A percentile compares a stretch with the other conserved stretches of the same genome.
These are phyloP conservation scores for Tuber calosporum DNA, from an alignment of 495 filamentous ascomycete genomes.

Conservation along the genomic window DNA sequence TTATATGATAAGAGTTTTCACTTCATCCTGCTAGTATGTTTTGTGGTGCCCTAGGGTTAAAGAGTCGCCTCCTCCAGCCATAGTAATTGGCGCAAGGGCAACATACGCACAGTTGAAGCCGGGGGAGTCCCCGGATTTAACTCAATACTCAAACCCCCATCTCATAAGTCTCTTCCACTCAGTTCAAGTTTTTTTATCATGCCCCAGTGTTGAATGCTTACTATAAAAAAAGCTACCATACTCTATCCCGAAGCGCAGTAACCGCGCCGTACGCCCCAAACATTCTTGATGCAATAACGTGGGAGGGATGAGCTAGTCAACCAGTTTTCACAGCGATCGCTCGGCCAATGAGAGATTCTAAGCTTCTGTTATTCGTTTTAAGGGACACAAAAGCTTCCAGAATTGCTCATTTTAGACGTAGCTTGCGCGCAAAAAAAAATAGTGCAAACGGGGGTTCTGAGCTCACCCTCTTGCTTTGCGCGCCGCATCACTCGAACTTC, in stretches of 20 bases:
- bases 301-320: background rate
- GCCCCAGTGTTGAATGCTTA: background rate
- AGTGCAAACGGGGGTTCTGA: background rate
- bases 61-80: background rate
- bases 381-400: background rate
- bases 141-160: background rate
- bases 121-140: background rate
- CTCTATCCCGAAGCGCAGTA: background rate
- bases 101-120: background rate
- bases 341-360: background rate
- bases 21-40: background rate
- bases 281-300: background rate
- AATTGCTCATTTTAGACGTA: background rate
- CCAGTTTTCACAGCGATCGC: background rate
- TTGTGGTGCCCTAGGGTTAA: background rate
- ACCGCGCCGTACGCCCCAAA: background rate
- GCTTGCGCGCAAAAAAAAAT: background rate
- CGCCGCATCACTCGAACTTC: background rate
- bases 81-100: background rate
- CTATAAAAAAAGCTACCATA: background rate
- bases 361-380: background rate
- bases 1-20: background rate
- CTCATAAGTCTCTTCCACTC: background rate
- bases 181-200: background rate
- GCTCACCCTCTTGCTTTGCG: background rate